Evolutionary conservation across 306 rosid genomes (phyloP).

Genomic region (Cajanus cajan): DNA sequence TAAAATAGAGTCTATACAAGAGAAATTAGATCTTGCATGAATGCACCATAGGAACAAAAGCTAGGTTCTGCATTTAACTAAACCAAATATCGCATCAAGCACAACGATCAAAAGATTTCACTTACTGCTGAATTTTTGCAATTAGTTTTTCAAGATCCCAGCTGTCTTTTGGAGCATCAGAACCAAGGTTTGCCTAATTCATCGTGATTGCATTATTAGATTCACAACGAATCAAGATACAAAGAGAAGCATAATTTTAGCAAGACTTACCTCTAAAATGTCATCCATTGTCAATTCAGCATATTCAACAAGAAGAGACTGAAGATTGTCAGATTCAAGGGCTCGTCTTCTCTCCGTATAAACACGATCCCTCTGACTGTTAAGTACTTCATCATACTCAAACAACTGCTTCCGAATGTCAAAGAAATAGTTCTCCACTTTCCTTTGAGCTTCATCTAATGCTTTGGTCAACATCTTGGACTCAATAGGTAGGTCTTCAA

Average conservation of each 20-base stretch:
- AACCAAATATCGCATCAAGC: slow-evolving; percentile 21
- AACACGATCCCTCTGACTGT: slow-evolving; percentile 95
- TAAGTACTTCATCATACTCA: slow-evolving; percentile 91
- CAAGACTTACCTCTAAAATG: slow-evolving; percentile 63
- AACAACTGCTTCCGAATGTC: slow-evolving; percentile 96
- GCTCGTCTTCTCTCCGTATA: slow-evolving; percentile 97
- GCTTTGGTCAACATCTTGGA: slow-evolving; percentile 98
- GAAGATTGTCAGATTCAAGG: slow-evolving; percentile 78
- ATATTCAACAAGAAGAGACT: slow-evolving; percentile 84
- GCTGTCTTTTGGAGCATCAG: slow-evolving; percentile 79
- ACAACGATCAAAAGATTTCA: slow-evolving; percentile 30
- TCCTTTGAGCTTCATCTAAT: slow-evolving; percentile 96
- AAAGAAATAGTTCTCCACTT: slow-evolving; percentile 95
- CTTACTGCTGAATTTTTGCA: slow-evolving; percentile 96
- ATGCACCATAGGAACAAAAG: background rate
- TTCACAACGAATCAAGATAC: background rate
- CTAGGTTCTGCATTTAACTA: background rate
- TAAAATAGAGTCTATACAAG: background rate
- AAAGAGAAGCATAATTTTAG: slow-evolving; percentile 2
- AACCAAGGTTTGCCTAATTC: slow-evolving; percentile 86
- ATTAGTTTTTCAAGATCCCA: slow-evolving; percentile 95
- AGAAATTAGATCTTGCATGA: slow-evolving; percentile 5
- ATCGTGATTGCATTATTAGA: slow-evolving; percentile 27
- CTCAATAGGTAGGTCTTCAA: slow-evolving; percentile 95
- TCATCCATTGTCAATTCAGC: slow-evolving; percentile 98